phyloP scores from a whole-genome alignment of 2,329 filamentous ascomycete genomes.

The Ophiognomonia clavigignenti-juglandacearum region DNA sequence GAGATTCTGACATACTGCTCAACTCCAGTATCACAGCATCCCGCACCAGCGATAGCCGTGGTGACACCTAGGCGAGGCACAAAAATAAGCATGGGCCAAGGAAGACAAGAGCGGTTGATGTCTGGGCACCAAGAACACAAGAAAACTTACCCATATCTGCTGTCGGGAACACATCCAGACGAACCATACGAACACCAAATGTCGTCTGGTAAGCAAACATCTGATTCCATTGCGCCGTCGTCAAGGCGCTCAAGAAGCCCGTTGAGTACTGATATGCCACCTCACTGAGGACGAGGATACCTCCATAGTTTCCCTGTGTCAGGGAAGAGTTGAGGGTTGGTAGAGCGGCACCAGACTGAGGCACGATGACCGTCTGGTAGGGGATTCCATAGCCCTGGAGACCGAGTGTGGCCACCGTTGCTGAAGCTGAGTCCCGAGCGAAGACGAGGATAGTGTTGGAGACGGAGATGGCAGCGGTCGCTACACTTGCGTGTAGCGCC shows the following conservation, averaged over 20 bases:
- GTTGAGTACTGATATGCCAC: constrained; percentile 49
- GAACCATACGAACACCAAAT: constrained; percentile 57
- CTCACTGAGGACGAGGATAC: constrained; percentile 50
- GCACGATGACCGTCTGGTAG: constrained; percentile 50
- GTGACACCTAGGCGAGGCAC: constrained; percentile 17
- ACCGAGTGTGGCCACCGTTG: constrained; percentile 44
- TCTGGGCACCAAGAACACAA: constrained; percentile 18
- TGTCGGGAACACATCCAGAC: constrained; percentile 52
- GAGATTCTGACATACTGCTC: constrained; percentile 50
- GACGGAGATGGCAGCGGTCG: constrained; percentile 20
- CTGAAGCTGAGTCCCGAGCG: constrained; percentile 44
- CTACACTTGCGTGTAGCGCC: constrained; percentile 13
- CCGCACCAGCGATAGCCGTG: constrained; percentile 21
- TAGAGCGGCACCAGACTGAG: constrained; percentile 43
- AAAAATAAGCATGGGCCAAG: not conserved
- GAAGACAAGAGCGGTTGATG: not conserved
- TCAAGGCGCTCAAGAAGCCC: constrained; percentile 48
- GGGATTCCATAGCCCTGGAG: constrained; percentile 59
- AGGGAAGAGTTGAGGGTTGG: constrained; percentile 45
- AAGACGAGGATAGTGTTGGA: constrained; percentile 51
- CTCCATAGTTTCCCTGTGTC: constrained; percentile 51
- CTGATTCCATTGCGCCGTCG: constrained; percentile 48
- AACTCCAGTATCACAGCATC: constrained; percentile 42
- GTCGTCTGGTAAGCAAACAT: constrained; percentile 52
- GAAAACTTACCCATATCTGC: constrained; percentile 40